A percentile compares a stretch with the other conserved stretches of the same genome.
Conservation (phyloP, 2,329 filamentous ascomycete genomes). For the Metarhizium rileyi region DNA sequence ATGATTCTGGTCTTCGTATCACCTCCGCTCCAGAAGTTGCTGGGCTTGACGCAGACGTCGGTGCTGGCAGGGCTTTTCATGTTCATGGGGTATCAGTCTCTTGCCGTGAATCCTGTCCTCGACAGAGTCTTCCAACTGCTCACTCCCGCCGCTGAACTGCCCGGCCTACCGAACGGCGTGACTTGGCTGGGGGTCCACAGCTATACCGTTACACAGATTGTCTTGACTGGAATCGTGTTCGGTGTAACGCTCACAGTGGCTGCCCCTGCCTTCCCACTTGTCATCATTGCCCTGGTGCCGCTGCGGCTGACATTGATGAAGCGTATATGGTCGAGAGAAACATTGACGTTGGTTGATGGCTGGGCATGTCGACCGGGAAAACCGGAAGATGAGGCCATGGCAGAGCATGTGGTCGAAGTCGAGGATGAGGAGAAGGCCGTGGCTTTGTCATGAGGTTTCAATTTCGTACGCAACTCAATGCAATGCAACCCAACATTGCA, state of each 20-base stretch:
- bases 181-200: constrained; percentile 45
- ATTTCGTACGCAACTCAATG: background rate
- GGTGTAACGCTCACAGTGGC: constrained; percentile 52
- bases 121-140: constrained; percentile 47
- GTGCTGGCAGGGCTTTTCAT: constrained; percentile 57
- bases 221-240: constrained; percentile 51
- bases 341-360: constrained; percentile 35
- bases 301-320: constrained; percentile 52
- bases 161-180: constrained; percentile 31
- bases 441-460: background rate
- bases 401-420: constrained; percentile 1
- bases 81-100: constrained; percentile 59
- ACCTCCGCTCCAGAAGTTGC: constrained; percentile 54
- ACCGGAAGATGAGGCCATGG: constrained; percentile 33
- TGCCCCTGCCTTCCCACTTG: constrained; percentile 52
- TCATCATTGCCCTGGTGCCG: constrained; percentile 55
- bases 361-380: constrained; percentile 43
- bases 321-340: constrained; percentile 47
- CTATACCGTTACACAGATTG: constrained; percentile 49
- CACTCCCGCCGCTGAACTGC: constrained; percentile 40
- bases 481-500: background rate
- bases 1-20: constrained; percentile 51
- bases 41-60: constrained; percentile 54
- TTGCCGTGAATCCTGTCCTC: constrained; percentile 53
- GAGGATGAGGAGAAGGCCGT: background rate